A percentile compares a stretch with the other conserved stretches of the same genome.
Conservation (phyloP, 1,284 basidiomycete genomes). For the Phylloporus sp. region DNA sequence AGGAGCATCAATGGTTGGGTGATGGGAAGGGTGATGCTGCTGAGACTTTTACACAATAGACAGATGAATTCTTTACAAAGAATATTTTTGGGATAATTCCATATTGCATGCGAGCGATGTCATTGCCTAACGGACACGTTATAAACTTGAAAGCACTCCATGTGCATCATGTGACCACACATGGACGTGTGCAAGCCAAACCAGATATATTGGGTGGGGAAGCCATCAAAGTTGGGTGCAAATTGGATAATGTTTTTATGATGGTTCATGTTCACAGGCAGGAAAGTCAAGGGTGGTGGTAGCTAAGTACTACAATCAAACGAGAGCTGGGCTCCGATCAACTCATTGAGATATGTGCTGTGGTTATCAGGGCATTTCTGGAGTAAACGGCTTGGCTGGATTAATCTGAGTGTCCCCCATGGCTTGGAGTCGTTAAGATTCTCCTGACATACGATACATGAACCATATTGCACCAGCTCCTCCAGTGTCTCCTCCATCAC, state of each 20-base stretch:
- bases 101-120: constrained; percentile 87
- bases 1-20: constrained; percentile 49
- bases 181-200: constrained; percentile 91
- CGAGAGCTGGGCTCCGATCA: constrained; percentile 65
- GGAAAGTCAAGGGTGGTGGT: constrained; percentile 46
- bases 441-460: constrained; percentile 98
- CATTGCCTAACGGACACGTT: constrained; percentile 86
- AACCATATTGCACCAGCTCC: constrained; percentile 73
- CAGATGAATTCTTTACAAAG: constrained; percentile 95
- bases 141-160: constrained; percentile 93
- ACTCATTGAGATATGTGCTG: constrained; percentile 73
- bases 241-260: constrained; percentile 52
- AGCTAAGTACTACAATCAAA: constrained; percentile 58
- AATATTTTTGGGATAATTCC: constrained; percentile 95
- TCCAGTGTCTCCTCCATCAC: constrained; percentile 54
- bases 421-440: constrained; percentile 75
- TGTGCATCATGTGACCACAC: constrained; percentile 98
- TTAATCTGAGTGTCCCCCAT: constrained; percentile 89
- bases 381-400: constrained; percentile 90
- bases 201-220: constrained; percentile 71
- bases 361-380: constrained; percentile 81
- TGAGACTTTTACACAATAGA: constrained; percentile 97
- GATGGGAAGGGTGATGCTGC: constrained; percentile 92
- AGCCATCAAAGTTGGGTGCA: constrained; percentile 70
- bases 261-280: constrained; percentile 53